These are phyloP conservation scores for Euptelea pleiosperma DNA, from an alignment of 164 flowering plant genomes.

Conservation along the genomic window DNA sequence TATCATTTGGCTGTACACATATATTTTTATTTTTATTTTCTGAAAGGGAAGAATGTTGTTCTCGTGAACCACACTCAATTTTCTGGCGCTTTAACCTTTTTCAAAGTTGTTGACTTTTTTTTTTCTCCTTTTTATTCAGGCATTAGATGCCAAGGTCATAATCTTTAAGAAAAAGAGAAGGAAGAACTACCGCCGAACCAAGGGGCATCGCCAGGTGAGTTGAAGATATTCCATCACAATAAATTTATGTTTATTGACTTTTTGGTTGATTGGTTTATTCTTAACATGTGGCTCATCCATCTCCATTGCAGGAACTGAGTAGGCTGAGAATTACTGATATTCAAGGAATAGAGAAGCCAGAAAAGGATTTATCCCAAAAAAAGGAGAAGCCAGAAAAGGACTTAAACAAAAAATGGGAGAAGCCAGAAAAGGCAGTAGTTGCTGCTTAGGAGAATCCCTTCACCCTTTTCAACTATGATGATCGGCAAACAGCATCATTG, in stretches of 20 bases:
- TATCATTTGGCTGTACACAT: no score
- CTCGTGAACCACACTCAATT: no score
- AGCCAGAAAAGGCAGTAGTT: slow-evolving; percentile 45
- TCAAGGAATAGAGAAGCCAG: slow-evolving; percentile 78
- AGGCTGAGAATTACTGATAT: slow-evolving; percentile 80
- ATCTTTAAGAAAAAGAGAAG: slow-evolving; percentile 97
- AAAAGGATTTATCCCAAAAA: slow-evolving; percentile 60
- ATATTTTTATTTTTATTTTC: no score
- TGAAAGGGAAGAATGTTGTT: no score
- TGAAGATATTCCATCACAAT: background rate
- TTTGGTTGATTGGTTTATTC: slow-evolving; percentile 5
- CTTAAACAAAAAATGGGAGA: no score
- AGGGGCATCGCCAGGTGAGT: slow-evolving; percentile 94
- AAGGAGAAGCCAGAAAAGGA: slow-evolving; percentile 58
- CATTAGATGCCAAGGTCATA: slow-evolving; percentile 92
- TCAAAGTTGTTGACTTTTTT: background rate
- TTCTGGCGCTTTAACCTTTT: background rate
- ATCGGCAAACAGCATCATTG: no score
- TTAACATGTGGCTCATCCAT: slow-evolving; percentile 2
- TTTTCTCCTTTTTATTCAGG: slow-evolving; percentile 41
- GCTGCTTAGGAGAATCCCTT: slow-evolving; percentile 53
- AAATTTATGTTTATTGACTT: background rate
- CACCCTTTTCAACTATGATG: no score
- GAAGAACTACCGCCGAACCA: slow-evolving; percentile 91
- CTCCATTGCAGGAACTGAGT: slow-evolving; percentile 66